These are phyloP conservation scores for Diphasiastrum complanatum DNA, from an alignment of 83 land plant species.

Conservation along the genomic window DNA sequence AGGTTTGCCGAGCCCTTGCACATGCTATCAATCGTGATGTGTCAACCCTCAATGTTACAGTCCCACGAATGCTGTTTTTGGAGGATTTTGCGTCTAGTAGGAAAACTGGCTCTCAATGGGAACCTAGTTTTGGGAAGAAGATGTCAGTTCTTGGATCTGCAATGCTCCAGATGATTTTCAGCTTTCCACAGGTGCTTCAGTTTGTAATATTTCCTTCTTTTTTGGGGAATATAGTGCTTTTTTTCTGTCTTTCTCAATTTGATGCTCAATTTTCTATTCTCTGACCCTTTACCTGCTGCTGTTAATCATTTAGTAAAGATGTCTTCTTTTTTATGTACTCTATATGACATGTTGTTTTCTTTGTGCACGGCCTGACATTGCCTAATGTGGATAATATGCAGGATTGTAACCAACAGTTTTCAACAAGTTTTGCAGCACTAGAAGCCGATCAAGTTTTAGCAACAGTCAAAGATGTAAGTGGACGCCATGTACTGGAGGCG, in stretches of 20 bases:
- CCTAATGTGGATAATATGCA: conserved; percentile 20
- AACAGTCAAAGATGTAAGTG: conserved; percentile 68
- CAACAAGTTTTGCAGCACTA: conserved; percentile 59
- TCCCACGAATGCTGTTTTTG: conserved; percentile 38
- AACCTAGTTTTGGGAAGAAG: conserved; percentile 27
- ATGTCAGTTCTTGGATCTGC: conserved; percentile 44
- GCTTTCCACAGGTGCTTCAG: conserved; percentile 28
- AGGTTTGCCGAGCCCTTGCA: conserved; percentile 35
- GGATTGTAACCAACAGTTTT: conserved; percentile 59
- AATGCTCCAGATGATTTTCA: conserved; percentile 39
- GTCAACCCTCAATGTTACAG: conserved; percentile 18
- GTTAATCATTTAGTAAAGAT: too few relatives aligned
- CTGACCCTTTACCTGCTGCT: too few relatives aligned
- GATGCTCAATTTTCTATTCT: too few relatives aligned
- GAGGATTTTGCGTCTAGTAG: conserved; percentile 22
- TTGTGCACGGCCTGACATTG: too few relatives aligned
- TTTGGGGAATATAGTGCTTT: background rate
- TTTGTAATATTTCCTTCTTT: background rate
- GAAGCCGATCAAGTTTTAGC: conserved; percentile 50
- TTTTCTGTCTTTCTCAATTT: too few relatives aligned
- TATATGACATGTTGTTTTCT: too few relatives aligned
- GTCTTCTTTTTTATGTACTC: too few relatives aligned
- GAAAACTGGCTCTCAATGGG: conserved; percentile 20
- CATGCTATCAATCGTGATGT: conserved; percentile 31
- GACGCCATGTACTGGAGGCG: conserved; percentile 75